Conservation (phyloP, 805 yeast species). For the Metschnikowia koreensis region DNA sequence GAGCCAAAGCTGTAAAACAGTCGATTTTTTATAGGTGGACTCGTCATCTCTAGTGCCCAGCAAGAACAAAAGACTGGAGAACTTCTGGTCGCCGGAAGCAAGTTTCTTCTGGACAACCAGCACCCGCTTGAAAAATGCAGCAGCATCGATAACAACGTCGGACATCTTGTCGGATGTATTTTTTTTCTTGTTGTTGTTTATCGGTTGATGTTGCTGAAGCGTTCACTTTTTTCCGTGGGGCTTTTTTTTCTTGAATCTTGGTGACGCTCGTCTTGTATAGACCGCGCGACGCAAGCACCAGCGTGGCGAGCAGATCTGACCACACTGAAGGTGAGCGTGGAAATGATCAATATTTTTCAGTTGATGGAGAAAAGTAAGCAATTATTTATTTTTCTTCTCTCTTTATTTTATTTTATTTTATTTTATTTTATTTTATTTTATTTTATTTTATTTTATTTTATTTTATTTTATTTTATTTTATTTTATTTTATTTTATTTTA, state of each 20-base stretch:
- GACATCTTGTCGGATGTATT: slow-evolving; percentile 39
- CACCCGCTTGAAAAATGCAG: slow-evolving; percentile 53
- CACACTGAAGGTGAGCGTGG: too few species aligned
- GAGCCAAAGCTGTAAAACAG: slow-evolving; percentile 86
- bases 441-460: too few species aligned
- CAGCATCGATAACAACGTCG: slow-evolving; percentile 55
- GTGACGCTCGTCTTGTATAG: slow-evolving; percentile 6
- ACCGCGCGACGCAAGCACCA: slow-evolving; percentile 7
- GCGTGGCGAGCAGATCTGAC: not conserved
- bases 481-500: too few species aligned
- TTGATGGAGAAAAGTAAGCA: too few species aligned
- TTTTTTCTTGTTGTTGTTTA: too few species aligned
- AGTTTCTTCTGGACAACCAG: slow-evolving; percentile 38
- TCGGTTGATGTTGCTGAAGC: too few species aligned
- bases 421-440: too few species aligned
- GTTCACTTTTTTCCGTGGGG: slow-evolving; percentile 5
- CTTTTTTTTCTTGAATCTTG: slow-evolving; percentile 1
- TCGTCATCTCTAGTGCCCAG: slow-evolving; percentile 87
- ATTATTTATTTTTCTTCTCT: too few species aligned
- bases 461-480: too few species aligned
- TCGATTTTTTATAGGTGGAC: slow-evolving; percentile 84
- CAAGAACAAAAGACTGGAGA: slow-evolving; percentile 48
- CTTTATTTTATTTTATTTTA: too few species aligned
- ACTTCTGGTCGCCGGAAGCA: slow-evolving; percentile 19
- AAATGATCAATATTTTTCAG: too few species aligned